A percentile compares a stretch with the other conserved stretches of the same genome.
These are phyloP conservation scores for Hortiboletus flavorubellus DNA, from an alignment of 768 basidiomycete species.

Conservation along the genomic window DNA sequence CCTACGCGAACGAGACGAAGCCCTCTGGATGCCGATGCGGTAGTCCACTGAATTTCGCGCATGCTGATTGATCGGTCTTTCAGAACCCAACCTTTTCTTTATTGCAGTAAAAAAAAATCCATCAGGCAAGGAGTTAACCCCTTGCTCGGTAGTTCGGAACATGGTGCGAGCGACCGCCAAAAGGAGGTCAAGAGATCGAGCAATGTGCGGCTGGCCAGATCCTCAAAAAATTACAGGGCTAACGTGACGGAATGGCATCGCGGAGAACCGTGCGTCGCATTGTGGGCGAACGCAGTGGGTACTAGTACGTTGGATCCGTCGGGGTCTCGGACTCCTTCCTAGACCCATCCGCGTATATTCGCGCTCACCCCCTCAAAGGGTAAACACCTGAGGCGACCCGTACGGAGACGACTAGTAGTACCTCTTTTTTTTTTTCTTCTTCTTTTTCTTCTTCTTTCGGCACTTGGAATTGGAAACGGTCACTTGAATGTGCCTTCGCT, in stretches of 20 bases:
- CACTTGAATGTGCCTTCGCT: slow-evolving; percentile 1
- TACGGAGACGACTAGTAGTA: neutral
- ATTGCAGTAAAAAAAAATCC: neutral
- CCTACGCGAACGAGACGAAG: neutral
- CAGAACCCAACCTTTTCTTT: neutral
- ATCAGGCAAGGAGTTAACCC: neutral
- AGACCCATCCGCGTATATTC: neutral
- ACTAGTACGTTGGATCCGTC: neutral
- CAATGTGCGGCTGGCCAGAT: neutral
- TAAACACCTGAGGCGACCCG: neutral
- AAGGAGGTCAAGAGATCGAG: neutral
- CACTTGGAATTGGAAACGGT: neutral
- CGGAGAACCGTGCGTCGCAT: neutral
- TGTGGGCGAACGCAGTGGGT: neutral
- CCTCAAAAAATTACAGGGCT: neutral
- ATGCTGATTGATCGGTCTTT: slow-evolving; percentile 1
- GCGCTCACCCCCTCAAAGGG: neutral
- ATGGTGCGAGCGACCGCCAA: neutral
- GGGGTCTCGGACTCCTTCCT: neutral
- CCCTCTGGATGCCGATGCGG: neutral
- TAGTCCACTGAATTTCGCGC: neutral
- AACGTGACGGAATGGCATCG: neutral
- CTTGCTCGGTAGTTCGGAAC: neutral
- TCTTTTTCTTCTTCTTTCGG: neutral
- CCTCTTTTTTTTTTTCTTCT: neutral